Base-by-base conservation (phyloP, 2,329 filamentous ascomycete genomes). In the Xylaria sp. region DNA sequence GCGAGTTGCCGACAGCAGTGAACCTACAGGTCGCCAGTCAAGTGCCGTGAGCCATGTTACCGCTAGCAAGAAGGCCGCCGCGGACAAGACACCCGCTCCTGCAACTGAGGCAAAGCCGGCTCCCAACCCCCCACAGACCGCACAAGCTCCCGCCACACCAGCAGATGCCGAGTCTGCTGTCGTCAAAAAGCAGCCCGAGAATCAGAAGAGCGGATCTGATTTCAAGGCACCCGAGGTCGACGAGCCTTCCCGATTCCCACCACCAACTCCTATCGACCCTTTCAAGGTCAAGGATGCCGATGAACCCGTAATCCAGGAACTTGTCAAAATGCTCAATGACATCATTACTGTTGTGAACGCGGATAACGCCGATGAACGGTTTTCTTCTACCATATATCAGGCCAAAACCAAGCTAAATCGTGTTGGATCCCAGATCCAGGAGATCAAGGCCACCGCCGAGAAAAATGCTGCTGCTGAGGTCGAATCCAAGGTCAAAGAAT, bases 291-390 rank as follows among this genome's bases (percentile, higher is more conserved):
- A 89, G 63, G 88, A 94, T 76, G 93, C 92, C 63, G 89, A 90
- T 69, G 95, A 98, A 79, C 92, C 93, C 34, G 88, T 97, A 44
- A 92, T 98, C 25, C 94, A 98, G 81, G 94, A 98, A 77, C 86
- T 99, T 6, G 94, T 97, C 69, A 95, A 93, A 83, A 95, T 97
- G 83, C 87, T 99, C 76, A 99, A 99, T 83, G 94, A 97, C 81
- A 91, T 99, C 76, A 97, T 99, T 78, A 90, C 93, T 9, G 93
- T 97, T 56, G 91, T 98, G 79, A 97, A 98, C 80, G 92, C 92
- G 67, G 95, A 97, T 79, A 89, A 91, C 70, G 89, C 93, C 66
- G 89, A 91, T 71, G 87, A 87, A 74, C 94, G 92, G 80, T 97
- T 96, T 82, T 90, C 89, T 62, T 87, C 88, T 2, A 91, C 94